Conservation (phyloP, 306 rosid genomes). For the Vigna nakashimae region DNA sequence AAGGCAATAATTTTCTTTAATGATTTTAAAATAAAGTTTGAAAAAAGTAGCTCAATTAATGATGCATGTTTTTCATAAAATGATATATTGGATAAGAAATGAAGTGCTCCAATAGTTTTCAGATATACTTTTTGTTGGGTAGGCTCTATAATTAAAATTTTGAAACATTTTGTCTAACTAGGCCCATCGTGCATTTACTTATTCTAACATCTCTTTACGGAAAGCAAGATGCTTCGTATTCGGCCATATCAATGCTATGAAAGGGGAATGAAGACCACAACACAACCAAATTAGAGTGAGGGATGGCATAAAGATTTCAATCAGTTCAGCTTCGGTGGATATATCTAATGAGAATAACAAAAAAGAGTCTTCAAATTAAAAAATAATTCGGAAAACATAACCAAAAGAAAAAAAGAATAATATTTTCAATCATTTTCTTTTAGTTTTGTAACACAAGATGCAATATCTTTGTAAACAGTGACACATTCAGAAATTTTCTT, state of each 20-base stretch:
- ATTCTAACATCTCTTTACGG: neutral
- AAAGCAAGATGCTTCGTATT: conserved; percentile 29
- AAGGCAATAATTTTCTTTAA: neutral
- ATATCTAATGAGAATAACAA: too few species aligned
- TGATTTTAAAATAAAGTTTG: neutral
- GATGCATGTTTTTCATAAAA: neutral
- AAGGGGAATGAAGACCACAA: neutral
- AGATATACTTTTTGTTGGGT: neutral
- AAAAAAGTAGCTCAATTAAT: neutral
- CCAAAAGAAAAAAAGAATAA: neutral
- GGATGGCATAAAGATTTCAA: neutral
- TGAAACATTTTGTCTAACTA: neutral
- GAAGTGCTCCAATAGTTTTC: conserved; percentile 2
- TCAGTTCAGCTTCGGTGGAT: conserved; percentile 1
- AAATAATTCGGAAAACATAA: too few species aligned
- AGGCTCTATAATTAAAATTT: neutral
- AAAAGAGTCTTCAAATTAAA: too few species aligned
- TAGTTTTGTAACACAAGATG: neutral
- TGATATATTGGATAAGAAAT: neutral
- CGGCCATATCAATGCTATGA: conserved; percentile 1
- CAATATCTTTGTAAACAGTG: neutral
- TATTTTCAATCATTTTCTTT: neutral
- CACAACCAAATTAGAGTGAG: neutral
- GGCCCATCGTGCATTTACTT: conserved; percentile 30
- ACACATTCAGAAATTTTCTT: too few species aligned